A percentile compares a stretch with the other conserved stretches of the same genome.
Conservation (phyloP, 208 protist species). For the Novymonas esmeraldas region DNA sequence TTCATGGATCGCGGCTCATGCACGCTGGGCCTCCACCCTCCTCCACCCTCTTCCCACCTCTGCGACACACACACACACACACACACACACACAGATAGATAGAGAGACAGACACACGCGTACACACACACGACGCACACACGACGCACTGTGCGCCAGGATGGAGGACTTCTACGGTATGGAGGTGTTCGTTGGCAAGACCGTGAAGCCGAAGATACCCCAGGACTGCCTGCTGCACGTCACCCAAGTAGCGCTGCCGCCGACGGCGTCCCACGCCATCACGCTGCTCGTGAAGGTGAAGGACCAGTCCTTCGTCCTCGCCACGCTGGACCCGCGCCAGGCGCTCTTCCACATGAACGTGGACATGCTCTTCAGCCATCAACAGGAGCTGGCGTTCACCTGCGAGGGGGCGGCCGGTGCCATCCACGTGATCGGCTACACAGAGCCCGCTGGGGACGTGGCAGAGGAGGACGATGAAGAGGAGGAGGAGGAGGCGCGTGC, state of each 20-base stretch:
- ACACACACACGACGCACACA: background rate
- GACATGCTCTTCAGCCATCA: conserved; percentile 64
- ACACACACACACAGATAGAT: no score
- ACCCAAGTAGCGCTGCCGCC: conserved; percentile 72
- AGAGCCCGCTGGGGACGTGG: conserved; percentile 52
- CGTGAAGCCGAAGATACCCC: conserved; percentile 59
- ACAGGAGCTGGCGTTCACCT: conserved; percentile 59
- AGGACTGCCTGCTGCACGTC: conserved; percentile 64
- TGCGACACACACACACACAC: background rate
- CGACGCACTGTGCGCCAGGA: conserved; percentile 6
- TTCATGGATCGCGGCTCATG: no score
- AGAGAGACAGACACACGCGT: no score
- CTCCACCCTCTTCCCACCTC: no score
- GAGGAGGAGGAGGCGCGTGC: conserved; percentile 54
- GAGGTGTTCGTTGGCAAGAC: conserved; percentile 66
- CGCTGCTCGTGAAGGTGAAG: conserved; percentile 41
- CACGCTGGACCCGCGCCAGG: conserved; percentile 74
- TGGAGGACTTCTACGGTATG: conserved; percentile 83
- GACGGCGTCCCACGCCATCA: conserved; percentile 47
- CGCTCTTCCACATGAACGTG: conserved; percentile 57
- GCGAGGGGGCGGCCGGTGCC: conserved; percentile 39
- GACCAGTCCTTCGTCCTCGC: conserved; percentile 59
- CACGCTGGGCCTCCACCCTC: no score
- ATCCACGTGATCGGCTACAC: conserved; percentile 79
- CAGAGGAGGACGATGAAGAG: conserved; percentile 36